A percentile compares a stretch with the other conserved stretches of the same genome.
These are phyloP conservation scores for Coemansia sp. DNA, from an alignment of 192 early-diverging fungal genomes.

Conservation along the genomic window DNA sequence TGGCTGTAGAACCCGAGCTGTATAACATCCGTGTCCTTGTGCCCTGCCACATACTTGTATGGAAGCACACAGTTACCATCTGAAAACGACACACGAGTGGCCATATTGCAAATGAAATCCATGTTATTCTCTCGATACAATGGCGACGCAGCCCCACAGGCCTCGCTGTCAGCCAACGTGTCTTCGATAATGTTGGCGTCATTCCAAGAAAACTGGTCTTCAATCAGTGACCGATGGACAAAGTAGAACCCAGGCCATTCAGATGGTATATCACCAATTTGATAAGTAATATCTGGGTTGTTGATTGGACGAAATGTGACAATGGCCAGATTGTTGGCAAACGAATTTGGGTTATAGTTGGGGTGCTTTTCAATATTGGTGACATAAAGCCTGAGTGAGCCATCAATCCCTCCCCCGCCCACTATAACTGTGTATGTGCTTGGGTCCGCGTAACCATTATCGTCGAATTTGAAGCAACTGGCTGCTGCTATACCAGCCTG, in stretches of 20 bases:
- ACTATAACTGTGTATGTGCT: not conserved
- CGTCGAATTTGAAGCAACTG: slow-evolving; percentile 12
- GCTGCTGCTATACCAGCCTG: slow-evolving; percentile 9
- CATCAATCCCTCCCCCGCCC: not conserved
- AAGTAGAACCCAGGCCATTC: slow-evolving; percentile 17
- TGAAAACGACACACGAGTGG: slow-evolving; percentile 1
- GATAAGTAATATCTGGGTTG: not conserved
- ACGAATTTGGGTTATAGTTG: slow-evolving; percentile 16
- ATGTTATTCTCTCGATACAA: slow-evolving; percentile 7
- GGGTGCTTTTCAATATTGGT: slow-evolving; percentile 7
- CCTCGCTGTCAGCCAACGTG: not conserved
- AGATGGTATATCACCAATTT: slow-evolving; percentile 9
- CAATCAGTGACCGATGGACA: slow-evolving; percentile 9
- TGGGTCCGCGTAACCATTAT: not conserved
- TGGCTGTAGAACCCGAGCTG: slow-evolving; percentile 23
- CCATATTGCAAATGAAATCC: slow-evolving; percentile 23
- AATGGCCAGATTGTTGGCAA: slow-evolving; percentile 37
- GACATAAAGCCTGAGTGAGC: not conserved
- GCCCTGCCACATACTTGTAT: slow-evolving; percentile 15
- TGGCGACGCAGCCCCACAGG: not conserved
- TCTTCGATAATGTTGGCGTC: not conserved
- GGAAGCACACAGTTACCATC: slow-evolving; percentile 18
- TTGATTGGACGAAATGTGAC: slow-evolving; percentile 4
- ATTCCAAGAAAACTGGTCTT: slow-evolving; percentile 6
- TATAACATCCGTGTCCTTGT: not conserved